Evolutionary conservation across 140 eudicot genomes (phyloP).

Genomic region (Cichorium intybus): DNA sequence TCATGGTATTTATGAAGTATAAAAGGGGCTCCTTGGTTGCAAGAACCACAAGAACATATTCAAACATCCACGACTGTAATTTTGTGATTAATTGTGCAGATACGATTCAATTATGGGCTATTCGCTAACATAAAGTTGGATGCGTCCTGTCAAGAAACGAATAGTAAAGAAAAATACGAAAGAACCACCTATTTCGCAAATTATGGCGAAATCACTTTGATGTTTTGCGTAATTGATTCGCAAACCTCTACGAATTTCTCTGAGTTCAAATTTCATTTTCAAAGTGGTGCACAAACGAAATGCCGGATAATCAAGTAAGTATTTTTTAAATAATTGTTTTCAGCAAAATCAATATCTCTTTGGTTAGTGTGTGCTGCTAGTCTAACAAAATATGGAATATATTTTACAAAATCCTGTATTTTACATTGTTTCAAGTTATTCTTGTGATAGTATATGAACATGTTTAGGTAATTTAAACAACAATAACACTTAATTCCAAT

Average conservation of each 20-base stretch:
- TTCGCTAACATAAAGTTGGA: too few species aligned
- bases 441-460: too few species aligned
- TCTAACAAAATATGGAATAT: background rate
- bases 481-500: too few species aligned
- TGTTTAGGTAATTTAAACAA: background rate
- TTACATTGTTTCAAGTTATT: background rate
- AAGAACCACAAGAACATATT: background rate
- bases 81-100: background rate
- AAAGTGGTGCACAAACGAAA: background rate
- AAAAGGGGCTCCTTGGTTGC: background rate
- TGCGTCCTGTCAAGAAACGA: too few species aligned
- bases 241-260: background rate
- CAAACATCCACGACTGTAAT: background rate
- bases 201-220: background rate
- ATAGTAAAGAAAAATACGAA: background rate
- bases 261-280: background rate
- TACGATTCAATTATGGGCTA: background rate
- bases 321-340: too few species aligned
- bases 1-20: background rate
- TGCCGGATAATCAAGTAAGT: background rate
- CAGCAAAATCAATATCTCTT: background rate
- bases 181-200: background rate
- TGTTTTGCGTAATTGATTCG: background rate
- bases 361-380: background rate
- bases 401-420: too few species aligned